Base-by-base conservation (phyloP, 345 rosid genomes). In the Moricandia arvensis region DNA sequence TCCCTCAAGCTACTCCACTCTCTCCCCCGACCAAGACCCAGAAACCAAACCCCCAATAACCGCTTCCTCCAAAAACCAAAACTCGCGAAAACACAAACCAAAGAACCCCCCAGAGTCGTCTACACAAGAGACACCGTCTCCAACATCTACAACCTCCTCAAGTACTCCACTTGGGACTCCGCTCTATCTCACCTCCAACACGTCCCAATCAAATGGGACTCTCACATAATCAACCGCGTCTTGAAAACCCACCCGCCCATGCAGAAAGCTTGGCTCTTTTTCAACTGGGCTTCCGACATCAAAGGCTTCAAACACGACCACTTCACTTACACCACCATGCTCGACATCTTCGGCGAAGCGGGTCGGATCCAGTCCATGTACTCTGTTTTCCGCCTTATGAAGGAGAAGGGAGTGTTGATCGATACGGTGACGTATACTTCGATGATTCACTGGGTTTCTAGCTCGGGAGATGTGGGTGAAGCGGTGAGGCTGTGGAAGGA, bases 231-330 rank as follows among this genome's bases (percentile, higher is more conserved):
- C 79, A 90, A 87, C 74, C 90, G 84, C 58, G 85, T 90, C 8
- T 82, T 93, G 55, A 93, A 93, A 84, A 45, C 96, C 62, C 96
- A 91, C 54, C 98, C 98, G 3, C 98, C 98, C 2, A 88, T 91
- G 97, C 87, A 93, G 78, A 93, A 93, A 47, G 89, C 97, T 0
- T 91, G 98, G 96, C 86, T 91, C 27, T 91, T 93, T 73, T 91
- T 91, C 86, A 83, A 87, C 77, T 91, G 96, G 97, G 97, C 83
- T 21, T 64, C 88, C 7, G 59, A 41, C 27, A 24, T 85, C 49
- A 83, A 70, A 61, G 86, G 86, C 21, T 91, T 93, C 58, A 93
- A 89, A 79, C 97, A 89, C 75, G 97, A 93, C 68, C 97, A 85
- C 53, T 93, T 87, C 83, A 91, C 97, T 15, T 88, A 80, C 87